A percentile compares a stretch with the other conserved stretches of the same genome.
These are phyloP conservation scores for Funneliformis geosporum DNA, from an alignment of 192 early-diverging fungal species.

Conservation along the genomic window DNA sequence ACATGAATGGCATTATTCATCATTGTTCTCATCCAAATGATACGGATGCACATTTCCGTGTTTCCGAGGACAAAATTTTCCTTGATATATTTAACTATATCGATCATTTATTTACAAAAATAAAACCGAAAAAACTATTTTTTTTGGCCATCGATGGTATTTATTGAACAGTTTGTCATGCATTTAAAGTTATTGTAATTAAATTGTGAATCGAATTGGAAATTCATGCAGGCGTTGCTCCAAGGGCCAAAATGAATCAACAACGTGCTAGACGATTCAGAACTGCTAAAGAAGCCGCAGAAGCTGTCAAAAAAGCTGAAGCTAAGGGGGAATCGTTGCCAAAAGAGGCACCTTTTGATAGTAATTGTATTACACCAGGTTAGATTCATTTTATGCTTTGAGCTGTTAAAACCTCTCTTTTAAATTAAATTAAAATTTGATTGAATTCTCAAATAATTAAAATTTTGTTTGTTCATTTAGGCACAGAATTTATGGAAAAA, in stretches of 20 bases:
- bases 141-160: constrained; percentile 90
- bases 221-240: constrained; percentile 73
- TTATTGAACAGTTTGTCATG: background rate
- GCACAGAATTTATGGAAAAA: constrained; percentile 94
- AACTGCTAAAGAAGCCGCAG: constrained; percentile 83
- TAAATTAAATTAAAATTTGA: constrained; percentile 10
- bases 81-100: constrained; percentile 95
- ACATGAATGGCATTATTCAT: constrained; percentile 99
- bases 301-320: constrained; percentile 64
- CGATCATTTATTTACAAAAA: constrained; percentile 88
- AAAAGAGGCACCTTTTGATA: constrained; percentile 82
- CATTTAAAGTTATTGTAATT: background rate
- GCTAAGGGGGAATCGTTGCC: constrained; percentile 69
- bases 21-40: constrained; percentile 95
- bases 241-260: constrained; percentile 99
- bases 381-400: constrained; percentile 6
- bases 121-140: constrained; percentile 92
- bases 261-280: constrained; percentile 96
- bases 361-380: constrained; percentile 98
- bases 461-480: constrained; percentile 35
- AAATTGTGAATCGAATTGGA: background rate
- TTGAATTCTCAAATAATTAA: background rate
- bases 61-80: constrained; percentile 94
- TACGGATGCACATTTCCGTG: constrained; percentile 79
- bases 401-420: background rate